Evolutionary conservation across 2,329 filamentous ascomycete species (phyloP), one percentile per base, ranked within the genome.

Genomic region (Tolypocladium ophioglossoides): DNA sequence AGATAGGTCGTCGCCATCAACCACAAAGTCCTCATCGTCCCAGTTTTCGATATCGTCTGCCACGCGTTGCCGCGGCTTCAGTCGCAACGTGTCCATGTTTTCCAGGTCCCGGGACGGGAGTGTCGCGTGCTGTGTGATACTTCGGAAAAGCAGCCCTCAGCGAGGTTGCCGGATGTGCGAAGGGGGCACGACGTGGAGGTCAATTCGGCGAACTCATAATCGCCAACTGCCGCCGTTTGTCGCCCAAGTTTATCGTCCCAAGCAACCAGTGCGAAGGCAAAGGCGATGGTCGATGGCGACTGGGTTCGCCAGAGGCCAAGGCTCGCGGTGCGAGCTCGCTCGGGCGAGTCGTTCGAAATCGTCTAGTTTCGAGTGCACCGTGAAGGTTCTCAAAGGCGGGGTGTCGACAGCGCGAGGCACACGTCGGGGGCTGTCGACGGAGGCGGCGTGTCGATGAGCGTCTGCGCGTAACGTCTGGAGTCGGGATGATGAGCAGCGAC

Each of bases 1-100:
- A 53, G 75, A 77, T 60, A 87, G 71, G 70, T 88, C 76, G 61
- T 88, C 84, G 53, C 79, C 78, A 22, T 87, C 85, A 63, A 88
- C 82, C 61, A 85, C 74, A 63, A 89, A 85, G 69, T 87, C 84
- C 62, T 87, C 86, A 65, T 91, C 84, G 65, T 91, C 87, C 82
- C 87, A 94, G 69, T 82, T 85, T 70, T 92, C 89, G 59, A 91
- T 78, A 20, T 76, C 72, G 56, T 82, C 79, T 67, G 80, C 77
- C 62, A 80, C 78, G 50, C 81, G 74, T 57, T 73, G 73, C 53
- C 78, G 72, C 44, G 73, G 71, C 66, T 80, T 81, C 41, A 81
- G 69, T 61, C 74, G 76, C 64, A 81, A 64, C 46, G 77, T 70
- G 51, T 81, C 80, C 77, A 86, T 84, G 56, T 62, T 63, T 57